Evolutionary conservation across 2,329 filamentous ascomycete species (phyloP).

Genomic region (Ophiocordyceps sinensis): DNA sequence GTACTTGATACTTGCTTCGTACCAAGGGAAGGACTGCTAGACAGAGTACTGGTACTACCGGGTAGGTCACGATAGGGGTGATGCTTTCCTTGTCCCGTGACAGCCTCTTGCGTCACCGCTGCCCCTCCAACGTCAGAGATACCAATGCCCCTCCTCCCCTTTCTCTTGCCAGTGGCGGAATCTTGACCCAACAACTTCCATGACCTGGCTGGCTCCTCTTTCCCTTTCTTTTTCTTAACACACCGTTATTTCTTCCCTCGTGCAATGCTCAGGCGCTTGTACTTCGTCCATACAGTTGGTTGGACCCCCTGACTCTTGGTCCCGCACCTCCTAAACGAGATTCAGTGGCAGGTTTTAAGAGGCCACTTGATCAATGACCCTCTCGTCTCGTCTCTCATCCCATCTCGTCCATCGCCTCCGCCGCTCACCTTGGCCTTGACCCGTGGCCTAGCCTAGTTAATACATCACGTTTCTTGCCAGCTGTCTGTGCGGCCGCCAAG

Average conservation of each 20-base stretch:
- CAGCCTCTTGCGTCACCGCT: constrained; percentile 3
- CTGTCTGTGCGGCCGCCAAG: not conserved
- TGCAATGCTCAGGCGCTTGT: no score
- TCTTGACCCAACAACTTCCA: no score
- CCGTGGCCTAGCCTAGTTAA: not conserved
- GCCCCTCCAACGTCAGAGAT: not conserved
- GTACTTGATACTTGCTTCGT: no score
- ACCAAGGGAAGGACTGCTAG: no score
- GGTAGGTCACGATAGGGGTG: no score
- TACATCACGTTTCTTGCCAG: constrained; percentile 1
- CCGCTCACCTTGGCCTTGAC: not conserved
- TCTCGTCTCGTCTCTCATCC: not conserved
- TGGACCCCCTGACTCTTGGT: no score
- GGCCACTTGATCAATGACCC: not conserved
- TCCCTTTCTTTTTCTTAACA: no score
- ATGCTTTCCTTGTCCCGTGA: not conserved
- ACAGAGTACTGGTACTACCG: no score
- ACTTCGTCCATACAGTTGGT: no score
- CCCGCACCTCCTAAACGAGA: no score
- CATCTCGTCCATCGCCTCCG: not conserved
- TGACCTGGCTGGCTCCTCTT: no score
- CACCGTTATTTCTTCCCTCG: no score
- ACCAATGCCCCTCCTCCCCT: not conserved
- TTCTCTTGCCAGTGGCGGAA: not conserved
- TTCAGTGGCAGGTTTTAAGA: not conserved